Base-by-base conservation (phyloP, 2,329 filamentous ascomycete genomes). In the Nothomitra cinnamomea region DNA sequence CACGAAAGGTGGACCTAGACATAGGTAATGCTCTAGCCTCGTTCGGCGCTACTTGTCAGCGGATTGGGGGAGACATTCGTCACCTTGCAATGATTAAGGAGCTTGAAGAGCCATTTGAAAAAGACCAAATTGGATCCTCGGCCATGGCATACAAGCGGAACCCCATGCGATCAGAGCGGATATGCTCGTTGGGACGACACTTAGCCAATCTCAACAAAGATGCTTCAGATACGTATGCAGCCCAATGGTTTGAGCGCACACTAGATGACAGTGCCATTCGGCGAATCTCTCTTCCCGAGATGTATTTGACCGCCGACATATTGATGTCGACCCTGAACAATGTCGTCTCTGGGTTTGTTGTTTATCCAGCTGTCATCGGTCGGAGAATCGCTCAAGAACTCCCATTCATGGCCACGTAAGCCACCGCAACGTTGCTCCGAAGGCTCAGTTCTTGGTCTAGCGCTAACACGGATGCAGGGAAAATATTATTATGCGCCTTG, bases 61-160 rank as follows among this genome's bases (percentile, higher is more conserved):
- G 82, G 56, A 89, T 94, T 56, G 77, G 79, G 50, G 75, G 76
- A 48, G 85, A 90, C 61, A 84, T 92, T 59, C 75, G 85, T 50
- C 82, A 86, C 63, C 71, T 90, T 49, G 82, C 83, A 4, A 73
- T 76, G 62, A 76, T 80, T 69, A 94, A 95, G 73, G 87, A 94
- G 67, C 72, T 92, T 55, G 88, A 94, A 64, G 85, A 89, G 71
- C 86, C 85, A 0, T 86, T 87, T 60, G 85, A 89, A 69, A 80
- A 79, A 61, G 77, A 80, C 59, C 87, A 25, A 40, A 53, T 43
- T 35, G 50, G 41, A 5, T 52, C 50, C 19, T 47, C 40, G 10
- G 66, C 55, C 76, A 78, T 68, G 64, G 80, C 80, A 2, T 84
- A 83, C 71, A 83, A 83, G 71, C 63, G 65, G 21, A 71, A 74